Base-by-base conservation (phyloP, 148 eudicot genomes). In the Beta vulgaris region DNA sequence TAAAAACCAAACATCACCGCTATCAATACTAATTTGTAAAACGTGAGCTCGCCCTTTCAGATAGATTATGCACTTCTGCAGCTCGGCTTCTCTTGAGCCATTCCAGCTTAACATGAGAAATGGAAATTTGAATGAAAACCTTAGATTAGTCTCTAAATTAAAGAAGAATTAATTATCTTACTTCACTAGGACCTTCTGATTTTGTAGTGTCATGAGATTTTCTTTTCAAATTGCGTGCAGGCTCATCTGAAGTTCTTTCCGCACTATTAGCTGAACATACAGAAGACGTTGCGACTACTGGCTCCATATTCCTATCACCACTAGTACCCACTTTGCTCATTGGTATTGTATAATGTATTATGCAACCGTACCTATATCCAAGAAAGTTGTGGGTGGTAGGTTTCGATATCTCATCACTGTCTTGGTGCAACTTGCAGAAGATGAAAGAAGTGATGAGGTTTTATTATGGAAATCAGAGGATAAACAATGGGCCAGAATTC, bases 31-130 rank as follows among this genome's bases (percentile, higher is more conserved):
- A 13, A 74, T 42, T 10, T n/a, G n/a, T 42, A 68, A 32, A 62
- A 60, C 4, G 76, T 66, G 48, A 75, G 62, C 89, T 88, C 69
- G 88, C 97, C 90, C 99, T 87, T 86, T 96, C 99, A 26, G 98
- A 92, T 73, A 89, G 80, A 83, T 96, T 96, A 79, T 96, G 99
- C 68, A 96, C 99, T 88, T 96, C 99, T 73, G 99, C 98, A 73
- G 99, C 99, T 69, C 99, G 92, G 81, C 90, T 91, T 91, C 97
- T 89, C 86, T 96, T n/a, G 88, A 81, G 68, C 98, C 85, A 23
- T 85, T 53, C 51, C 16, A 51, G 36, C 69, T 34, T 29, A 46
- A 13, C 26, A 39, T 61, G 42, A 77, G 73, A 75, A 48, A 6
- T 36, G 31, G 25, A 73, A 61, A 54, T n/a, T 35, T 69, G 46